Evolutionary conservation across 2,329 filamentous ascomycete species (phyloP).

Genomic region (Fusarium liriodendri): DNA sequence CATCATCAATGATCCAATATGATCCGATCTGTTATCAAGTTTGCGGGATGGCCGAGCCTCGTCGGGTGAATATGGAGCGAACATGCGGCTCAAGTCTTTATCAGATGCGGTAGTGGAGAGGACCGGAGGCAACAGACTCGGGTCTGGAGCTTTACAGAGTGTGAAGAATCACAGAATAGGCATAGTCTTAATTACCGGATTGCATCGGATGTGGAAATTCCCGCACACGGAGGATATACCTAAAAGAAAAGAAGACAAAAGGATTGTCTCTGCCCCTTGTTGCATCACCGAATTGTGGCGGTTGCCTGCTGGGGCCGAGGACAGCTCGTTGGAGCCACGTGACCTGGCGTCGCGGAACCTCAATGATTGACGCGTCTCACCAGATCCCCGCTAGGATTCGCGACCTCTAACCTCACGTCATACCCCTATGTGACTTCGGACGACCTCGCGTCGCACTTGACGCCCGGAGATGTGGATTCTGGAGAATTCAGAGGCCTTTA

Average conservation of each 20-base stretch:
- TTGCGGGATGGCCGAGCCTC: background rate
- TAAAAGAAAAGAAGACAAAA: background rate
- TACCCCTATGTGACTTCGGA: constrained; percentile 31
- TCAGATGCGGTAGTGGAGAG: background rate
- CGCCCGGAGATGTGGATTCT: constrained; percentile 70
- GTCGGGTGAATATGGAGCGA: background rate
- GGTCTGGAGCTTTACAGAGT: background rate
- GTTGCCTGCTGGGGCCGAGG: background rate
- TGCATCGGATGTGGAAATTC: background rate
- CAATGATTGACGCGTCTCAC: constrained; percentile 25
- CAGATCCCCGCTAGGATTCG: constrained; percentile 37
- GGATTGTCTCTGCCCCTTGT: background rate
- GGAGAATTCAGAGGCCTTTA: constrained; percentile 67
- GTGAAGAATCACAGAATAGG: background rate
- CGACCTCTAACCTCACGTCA: constrained; percentile 43
- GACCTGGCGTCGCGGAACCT: constrained; percentile 38
- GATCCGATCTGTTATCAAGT: background rate
- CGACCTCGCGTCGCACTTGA: constrained; percentile 31
- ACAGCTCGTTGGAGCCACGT: constrained; percentile 28
- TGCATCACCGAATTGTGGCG: background rate
- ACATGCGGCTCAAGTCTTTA: background rate
- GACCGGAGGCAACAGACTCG: background rate
- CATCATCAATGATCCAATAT: background rate
- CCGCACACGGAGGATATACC: background rate
- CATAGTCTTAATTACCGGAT: background rate